These are phyloP conservation scores for Neofusicoccum kwambonambiense DNA, from an alignment of 2,329 filamentous ascomycete genomes.

Conservation along the genomic window DNA sequence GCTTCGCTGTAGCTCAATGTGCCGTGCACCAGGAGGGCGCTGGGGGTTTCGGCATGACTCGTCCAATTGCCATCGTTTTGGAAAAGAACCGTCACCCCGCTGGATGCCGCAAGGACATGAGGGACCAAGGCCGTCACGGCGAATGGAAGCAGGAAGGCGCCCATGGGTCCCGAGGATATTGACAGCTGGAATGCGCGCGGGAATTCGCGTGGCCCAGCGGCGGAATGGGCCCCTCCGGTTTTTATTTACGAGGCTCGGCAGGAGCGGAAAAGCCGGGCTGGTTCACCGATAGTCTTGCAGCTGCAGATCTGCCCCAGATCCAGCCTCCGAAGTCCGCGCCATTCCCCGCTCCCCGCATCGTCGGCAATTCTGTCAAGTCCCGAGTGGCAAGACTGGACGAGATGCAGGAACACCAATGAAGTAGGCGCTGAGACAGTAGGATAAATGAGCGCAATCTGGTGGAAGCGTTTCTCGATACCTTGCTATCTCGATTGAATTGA, in stretches of 20 bases:
- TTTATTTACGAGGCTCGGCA: not conserved
- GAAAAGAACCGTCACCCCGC: slow-evolving; percentile 1
- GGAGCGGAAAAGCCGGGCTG: not conserved
- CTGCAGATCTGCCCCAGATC: not conserved
- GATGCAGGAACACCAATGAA: too few relatives aligned
- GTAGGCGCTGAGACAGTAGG: too few relatives aligned
- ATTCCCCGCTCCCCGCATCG: not conserved
- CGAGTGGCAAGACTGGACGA: too few relatives aligned
- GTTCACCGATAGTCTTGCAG: not conserved
- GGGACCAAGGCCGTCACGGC: not conserved
- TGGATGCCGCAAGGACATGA: not conserved
- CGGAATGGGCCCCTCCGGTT: too few relatives aligned
- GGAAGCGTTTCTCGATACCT: too few relatives aligned
- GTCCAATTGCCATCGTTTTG: slow-evolving; percentile 12
- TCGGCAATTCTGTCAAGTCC: not conserved
- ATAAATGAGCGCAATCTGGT: too few relatives aligned
- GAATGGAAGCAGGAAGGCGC: not conserved
- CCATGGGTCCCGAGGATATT: too few relatives aligned
- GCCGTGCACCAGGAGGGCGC: not conserved
- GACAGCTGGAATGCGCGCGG: too few relatives aligned
- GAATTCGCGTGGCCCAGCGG: too few relatives aligned
- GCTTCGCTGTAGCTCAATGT: not conserved
- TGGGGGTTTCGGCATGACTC: slow-evolving; percentile 5
- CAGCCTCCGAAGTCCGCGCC: not conserved
- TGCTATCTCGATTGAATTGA: too few relatives aligned